Base-by-base conservation (phyloP, 1,139 yeast species). In the Kodamaea fungicola region DNA sequence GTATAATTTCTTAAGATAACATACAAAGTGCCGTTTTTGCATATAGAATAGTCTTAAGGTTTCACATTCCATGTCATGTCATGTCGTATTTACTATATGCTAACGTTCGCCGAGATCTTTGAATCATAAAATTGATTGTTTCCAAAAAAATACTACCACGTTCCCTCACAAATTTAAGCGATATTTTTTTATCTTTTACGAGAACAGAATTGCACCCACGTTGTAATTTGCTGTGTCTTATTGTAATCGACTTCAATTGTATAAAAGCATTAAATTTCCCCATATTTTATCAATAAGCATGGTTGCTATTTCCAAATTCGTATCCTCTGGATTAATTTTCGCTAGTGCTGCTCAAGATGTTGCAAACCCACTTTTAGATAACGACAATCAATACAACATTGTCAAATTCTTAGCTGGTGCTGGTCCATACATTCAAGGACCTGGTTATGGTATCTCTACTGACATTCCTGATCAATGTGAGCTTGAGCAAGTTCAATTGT, bases 401-500 rank as follows among this genome's bases (percentile, higher is more conserved):
- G 54, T 68, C 35, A 59, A 64, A 25, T 66, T 57, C 48, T 54
- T 72, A 39, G 75, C 71, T 7, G 74, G 73, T 4, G 54, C 68
- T 9, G 74, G 70, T 2, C 78, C 78, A 2, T 73, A 70, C 42
- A 51, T 63, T 13, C 69, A 65, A 40, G 54, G 60, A 34, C 60
- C 64, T 8, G 76, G 76, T 0, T 62, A 51, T 42, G 78, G 78
- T 12, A 68, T 72, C 31, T 58, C 62, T 19, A 63, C 70, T 22
- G 64, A 54, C 22, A 46, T 59, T 31, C 86, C 88, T 7, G 63
- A 54, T 5, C 64, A 65, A 33, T 75, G 84, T 51, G 52, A 61
- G 7, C 67, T 81, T 33, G 78, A 78, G 40, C 86, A 80, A 54
- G 84, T 80, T 10, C 79, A 77, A 46, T 56, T 77, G 42, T 59